Conservation (phyloP, 495 filamentous ascomycete genomes). For the Aspergillus sparsus region DNA sequence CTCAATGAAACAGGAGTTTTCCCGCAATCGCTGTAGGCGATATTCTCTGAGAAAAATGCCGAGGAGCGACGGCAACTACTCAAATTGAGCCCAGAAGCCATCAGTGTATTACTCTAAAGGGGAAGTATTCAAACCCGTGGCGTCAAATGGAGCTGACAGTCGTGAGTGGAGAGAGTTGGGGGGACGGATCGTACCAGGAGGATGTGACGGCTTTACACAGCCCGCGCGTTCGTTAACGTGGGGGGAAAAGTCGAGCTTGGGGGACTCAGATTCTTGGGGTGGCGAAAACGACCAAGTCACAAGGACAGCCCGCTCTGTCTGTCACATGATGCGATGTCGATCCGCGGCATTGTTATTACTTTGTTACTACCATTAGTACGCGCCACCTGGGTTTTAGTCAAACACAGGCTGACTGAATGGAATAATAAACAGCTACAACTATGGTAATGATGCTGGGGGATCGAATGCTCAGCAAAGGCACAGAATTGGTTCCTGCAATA, state of each 20-base stretch:
- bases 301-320: constrained; percentile 20
- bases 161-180: too few relatives aligned
- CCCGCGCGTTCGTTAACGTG: too few relatives aligned
- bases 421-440: too few relatives aligned
- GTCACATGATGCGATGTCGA: constrained; percentile 32
- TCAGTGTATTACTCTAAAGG: not conserved
- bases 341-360: constrained; percentile 19
- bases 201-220: too few relatives aligned
- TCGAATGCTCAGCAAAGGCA: too few relatives aligned
- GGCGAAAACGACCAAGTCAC: constrained; percentile 26
- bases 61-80: constrained; percentile 14
- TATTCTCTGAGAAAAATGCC: constrained; percentile 14
- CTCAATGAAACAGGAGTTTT: constrained; percentile 3
- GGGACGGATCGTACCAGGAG: too few relatives aligned
- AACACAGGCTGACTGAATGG: not conserved
- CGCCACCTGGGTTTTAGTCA: not conserved
- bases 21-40: not conserved
- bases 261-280: constrained; percentile 10
- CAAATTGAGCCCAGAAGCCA: not conserved
- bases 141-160: too few relatives aligned
- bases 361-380: too few relatives aligned
- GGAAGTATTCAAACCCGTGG: too few relatives aligned
- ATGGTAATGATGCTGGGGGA: too few relatives aligned
- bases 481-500: not conserved
- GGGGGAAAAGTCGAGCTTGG: not conserved